These are phyloP conservation scores for Sanghuangporus baumii DNA, from an alignment of 1,284 basidiomycete species.

Conservation along the genomic window DNA sequence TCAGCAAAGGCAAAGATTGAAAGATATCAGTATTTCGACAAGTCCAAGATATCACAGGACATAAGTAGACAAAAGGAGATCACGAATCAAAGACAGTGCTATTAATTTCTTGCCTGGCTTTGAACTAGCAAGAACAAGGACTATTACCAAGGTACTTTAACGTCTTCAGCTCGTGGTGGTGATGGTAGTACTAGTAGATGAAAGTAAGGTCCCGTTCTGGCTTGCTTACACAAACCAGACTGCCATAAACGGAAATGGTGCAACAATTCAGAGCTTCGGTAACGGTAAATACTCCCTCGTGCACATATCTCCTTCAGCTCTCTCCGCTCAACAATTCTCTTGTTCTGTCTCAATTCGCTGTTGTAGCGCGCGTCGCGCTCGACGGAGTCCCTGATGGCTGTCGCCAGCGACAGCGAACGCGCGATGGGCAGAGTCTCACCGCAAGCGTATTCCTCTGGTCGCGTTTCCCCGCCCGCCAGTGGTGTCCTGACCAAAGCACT, in stretches of 20 bases:
- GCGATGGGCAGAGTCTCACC: conserved; percentile 22
- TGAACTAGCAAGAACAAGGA: conserved; percentile 6
- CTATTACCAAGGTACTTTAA: background rate
- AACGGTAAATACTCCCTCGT: background rate
- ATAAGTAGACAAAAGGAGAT: background rate
- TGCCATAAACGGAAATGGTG: background rate
- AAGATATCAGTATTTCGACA: no score
- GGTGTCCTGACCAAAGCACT: conserved; percentile 42
- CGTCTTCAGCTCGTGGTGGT: no score
- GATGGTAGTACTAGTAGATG: background rate
- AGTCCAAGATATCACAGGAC: no score
- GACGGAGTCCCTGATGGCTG: conserved; percentile 6
- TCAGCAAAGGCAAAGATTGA: background rate
- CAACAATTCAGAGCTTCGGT: conserved; percentile 1
- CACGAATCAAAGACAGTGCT: background rate
- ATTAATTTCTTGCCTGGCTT: background rate
- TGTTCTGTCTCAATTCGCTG: background rate
- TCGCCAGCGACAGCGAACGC: conserved; percentile 6
- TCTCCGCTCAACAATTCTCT: background rate
- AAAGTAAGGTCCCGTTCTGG: conserved; percentile 5
- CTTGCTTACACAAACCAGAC: background rate
- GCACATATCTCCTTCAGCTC: background rate
- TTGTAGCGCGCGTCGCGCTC: conserved; percentile 17
- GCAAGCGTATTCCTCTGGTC: conserved; percentile 22
- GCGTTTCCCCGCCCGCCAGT: conserved; percentile 40